Conservation (phyloP, 2,329 filamentous ascomycete genomes). For the Rhynchosporium agropyri region DNA sequence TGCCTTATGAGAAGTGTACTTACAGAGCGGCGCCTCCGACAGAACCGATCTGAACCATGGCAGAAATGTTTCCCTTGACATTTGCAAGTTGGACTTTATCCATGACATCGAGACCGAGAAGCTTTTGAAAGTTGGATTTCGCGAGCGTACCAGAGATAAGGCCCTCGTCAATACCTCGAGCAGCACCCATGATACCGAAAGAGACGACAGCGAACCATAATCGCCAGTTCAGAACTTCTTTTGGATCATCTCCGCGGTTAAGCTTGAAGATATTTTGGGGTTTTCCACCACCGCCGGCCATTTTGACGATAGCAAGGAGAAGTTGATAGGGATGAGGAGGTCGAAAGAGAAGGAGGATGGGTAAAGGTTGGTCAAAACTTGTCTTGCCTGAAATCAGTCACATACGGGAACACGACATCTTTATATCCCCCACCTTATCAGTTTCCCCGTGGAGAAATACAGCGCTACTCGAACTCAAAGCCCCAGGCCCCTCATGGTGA, state of each 20-base stretch:
- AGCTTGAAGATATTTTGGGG: constrained; percentile 66
- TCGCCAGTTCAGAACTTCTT: constrained; percentile 74
- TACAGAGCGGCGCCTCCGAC: constrained; percentile 58
- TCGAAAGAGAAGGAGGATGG: background rate
- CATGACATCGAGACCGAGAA: constrained; percentile 60
- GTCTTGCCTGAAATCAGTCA: constrained; percentile 1
- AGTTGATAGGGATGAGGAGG: background rate
- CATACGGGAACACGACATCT: background rate
- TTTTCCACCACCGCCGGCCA: constrained; percentile 57
- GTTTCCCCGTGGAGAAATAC: constrained; percentile 6
- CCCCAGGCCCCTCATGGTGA: constrained; percentile 2
- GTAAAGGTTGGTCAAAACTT: background rate
- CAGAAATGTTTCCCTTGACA: constrained; percentile 65
- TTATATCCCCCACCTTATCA: constrained; percentile 9
- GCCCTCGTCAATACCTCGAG: constrained; percentile 75
- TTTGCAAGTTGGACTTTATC: constrained; percentile 59
- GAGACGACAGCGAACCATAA: constrained; percentile 74
- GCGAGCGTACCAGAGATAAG: constrained; percentile 73
- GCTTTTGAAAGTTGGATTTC: constrained; percentile 63
- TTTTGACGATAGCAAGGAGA: constrained; percentile 32
- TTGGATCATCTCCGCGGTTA: constrained; percentile 65
- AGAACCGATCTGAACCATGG: constrained; percentile 47
- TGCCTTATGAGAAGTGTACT: constrained; percentile 28
- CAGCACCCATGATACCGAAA: constrained; percentile 75
- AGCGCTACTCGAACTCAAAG: background rate